Conservation (phyloP, 129 eudicot species). For the Arctium lappa region DNA sequence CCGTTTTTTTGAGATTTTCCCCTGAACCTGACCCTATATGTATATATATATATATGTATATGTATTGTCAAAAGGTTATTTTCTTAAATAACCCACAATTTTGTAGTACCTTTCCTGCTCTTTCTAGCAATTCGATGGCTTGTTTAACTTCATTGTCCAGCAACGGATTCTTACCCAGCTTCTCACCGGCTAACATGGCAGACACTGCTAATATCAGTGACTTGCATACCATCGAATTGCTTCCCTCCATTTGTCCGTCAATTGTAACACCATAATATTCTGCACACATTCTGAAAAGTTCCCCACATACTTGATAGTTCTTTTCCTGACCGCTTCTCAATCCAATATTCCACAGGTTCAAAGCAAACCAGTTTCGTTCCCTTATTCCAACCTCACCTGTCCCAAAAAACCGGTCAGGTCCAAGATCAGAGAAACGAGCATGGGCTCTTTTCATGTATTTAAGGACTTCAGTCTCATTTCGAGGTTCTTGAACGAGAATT, state of each 20-base stretch:
- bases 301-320: slow-evolving; percentile 50
- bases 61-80: neutral
- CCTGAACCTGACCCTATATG: no score
- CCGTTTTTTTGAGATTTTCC: no score
- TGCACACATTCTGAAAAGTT: slow-evolving; percentile 68
- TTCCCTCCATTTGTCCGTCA: slow-evolving; percentile 57
- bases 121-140: slow-evolving; percentile 73
- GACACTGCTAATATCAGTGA: slow-evolving; percentile 72
- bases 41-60: no score
- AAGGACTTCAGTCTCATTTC: slow-evolving; percentile 60
- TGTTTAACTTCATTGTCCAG: slow-evolving; percentile 58
- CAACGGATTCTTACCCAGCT: slow-evolving; percentile 39
- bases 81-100: neutral
- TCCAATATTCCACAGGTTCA: slow-evolving; percentile 71
- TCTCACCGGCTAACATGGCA: slow-evolving; percentile 80
- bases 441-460: slow-evolving; percentile 73
- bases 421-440: slow-evolving; percentile 57
- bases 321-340: slow-evolving; percentile 65
- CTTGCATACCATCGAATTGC: slow-evolving; percentile 67
- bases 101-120: slow-evolving; percentile 77
- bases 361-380: slow-evolving; percentile 79
- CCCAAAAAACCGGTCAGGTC: slow-evolving; percentile 78
- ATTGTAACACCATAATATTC: slow-evolving; percentile 56
- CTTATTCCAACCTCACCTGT: slow-evolving; percentile 85
- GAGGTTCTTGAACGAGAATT: slow-evolving; percentile 57